phyloP scores from a whole-genome alignment of 2,329 filamentous ascomycete genomes.

The Ophiocordyceps polyrhachis-furcata region DNA sequence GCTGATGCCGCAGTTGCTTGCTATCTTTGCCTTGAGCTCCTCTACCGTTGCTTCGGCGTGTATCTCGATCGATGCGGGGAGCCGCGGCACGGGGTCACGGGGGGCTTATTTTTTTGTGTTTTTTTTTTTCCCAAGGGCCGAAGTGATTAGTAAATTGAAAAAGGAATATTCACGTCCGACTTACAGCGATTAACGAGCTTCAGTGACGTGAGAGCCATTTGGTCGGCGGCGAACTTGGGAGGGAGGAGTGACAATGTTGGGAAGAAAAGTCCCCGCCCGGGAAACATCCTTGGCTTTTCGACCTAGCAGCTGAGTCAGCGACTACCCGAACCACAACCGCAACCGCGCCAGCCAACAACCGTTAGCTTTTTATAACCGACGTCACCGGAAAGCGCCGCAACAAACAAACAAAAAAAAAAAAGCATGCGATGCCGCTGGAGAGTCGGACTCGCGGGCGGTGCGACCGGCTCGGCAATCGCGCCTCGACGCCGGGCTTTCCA shows the following conservation, averaged over 20 bases:
- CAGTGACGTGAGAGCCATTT: conserved; percentile 18
- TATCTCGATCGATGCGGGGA: conserved; percentile 32
- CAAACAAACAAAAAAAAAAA: not conserved
- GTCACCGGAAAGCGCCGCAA: not conserved
- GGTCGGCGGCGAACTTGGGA: too few relatives aligned
- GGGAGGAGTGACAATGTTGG: too few relatives aligned
- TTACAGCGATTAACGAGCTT: conserved; percentile 19
- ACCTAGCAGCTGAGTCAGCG: too few relatives aligned
- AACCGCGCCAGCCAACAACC: too few relatives aligned
- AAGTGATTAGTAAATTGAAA: not conserved
- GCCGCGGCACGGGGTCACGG: conserved; percentile 31
- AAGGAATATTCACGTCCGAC: conserved; percentile 4
- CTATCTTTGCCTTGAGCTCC: conserved; percentile 37
- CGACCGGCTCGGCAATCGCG: not conserved
- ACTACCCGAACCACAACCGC: too few relatives aligned
- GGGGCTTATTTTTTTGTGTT: conserved; percentile 18
- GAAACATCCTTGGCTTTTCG: too few relatives aligned
- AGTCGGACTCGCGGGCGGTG: not conserved
- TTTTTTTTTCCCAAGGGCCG: not conserved
- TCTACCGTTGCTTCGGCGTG: conserved; percentile 35
- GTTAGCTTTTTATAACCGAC: too few relatives aligned
- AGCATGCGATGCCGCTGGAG: not conserved
- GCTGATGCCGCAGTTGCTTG: conserved; percentile 27
- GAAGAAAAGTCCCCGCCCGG: too few relatives aligned
- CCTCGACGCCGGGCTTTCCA: not conserved